These are phyloP conservation scores for Pelagophyceae sp. DNA, from an alignment of 352 stramenopile genomes.

Conservation along the genomic window DNA sequence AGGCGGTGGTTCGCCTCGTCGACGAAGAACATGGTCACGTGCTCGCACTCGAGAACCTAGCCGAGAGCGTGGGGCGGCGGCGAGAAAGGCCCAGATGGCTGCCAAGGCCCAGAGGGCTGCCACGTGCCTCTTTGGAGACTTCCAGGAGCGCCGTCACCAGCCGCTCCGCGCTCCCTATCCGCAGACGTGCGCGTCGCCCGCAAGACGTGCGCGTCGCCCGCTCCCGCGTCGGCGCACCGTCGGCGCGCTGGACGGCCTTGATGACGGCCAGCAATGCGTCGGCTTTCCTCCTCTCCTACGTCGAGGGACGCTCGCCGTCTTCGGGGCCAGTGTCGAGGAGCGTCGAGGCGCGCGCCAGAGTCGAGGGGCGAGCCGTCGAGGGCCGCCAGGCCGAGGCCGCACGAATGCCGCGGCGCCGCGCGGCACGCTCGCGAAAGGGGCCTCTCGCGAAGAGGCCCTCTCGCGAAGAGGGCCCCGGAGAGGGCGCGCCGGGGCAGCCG, in stretches of 20 bases:
- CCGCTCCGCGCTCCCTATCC: not conserved
- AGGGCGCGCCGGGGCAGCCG: no score
- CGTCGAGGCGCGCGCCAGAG: not conserved
- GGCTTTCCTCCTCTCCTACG: not conserved
- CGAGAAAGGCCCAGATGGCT: no score
- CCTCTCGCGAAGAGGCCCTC: not conserved
- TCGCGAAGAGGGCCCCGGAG: no score
- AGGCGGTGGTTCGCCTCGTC: not conserved
- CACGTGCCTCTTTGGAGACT: no score
- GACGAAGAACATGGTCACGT: slow-evolving; percentile 16
- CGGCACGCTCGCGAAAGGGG: not conserved
- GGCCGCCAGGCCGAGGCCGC: not conserved
- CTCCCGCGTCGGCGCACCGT: not conserved
- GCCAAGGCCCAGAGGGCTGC: no score
- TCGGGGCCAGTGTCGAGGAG: not conserved
- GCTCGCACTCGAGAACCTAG: not conserved
- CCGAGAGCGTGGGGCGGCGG: no score
- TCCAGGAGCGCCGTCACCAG: not conserved
- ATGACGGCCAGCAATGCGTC: not conserved
- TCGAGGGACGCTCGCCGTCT: no score
- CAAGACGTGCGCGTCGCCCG: not conserved
- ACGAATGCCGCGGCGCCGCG: not conserved
- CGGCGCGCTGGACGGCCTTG: not conserved
- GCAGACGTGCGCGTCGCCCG: not conserved
- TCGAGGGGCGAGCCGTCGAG: not conserved